These are phyloP conservation scores for Scutellaria minor DNA, from an alignment of 257 asterid species.

Conservation along the genomic window DNA sequence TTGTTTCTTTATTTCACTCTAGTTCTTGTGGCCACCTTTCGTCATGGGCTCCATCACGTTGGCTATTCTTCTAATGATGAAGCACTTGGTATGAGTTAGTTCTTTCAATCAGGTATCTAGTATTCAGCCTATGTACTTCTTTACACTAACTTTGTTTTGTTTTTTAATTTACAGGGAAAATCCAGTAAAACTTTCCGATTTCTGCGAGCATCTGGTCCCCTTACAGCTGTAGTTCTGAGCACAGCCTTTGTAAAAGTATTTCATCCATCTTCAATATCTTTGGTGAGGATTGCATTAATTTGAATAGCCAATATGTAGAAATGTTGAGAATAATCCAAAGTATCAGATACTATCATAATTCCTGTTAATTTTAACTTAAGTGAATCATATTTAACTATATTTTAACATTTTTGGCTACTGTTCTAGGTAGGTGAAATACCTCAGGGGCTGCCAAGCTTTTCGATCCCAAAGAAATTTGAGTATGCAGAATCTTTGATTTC, in stretches of 20 bases:
- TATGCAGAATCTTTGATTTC: slow-evolving; percentile 75
- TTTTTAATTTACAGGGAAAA: slow-evolving; percentile 62
- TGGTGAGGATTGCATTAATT: slow-evolving; percentile 67
- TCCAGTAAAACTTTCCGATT: slow-evolving; percentile 68
- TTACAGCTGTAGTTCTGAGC: slow-evolving; percentile 92
- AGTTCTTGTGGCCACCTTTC: slow-evolving; percentile 96
- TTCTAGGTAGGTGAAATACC: slow-evolving; percentile 96
- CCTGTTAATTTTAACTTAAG: slow-evolving; percentile 3
- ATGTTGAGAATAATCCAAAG: slow-evolving; percentile 11
- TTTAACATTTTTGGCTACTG: slow-evolving; percentile 23
- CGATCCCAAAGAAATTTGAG: slow-evolving; percentile 82
- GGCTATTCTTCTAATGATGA: slow-evolving; percentile 83
- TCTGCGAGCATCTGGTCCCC: slow-evolving; percentile 95
- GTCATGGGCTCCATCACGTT: slow-evolving; percentile 83
- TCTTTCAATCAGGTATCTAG: slow-evolving; percentile 25
- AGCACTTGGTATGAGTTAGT: slow-evolving; percentile 71
- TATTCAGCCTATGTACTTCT: slow-evolving; percentile 29
- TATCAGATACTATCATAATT: slow-evolving; percentile 21
- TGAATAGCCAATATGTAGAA: slow-evolving; percentile 23
- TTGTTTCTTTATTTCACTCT: slow-evolving; percentile 35
- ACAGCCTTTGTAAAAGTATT: slow-evolving; percentile 70
- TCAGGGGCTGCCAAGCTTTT: slow-evolving; percentile 91
- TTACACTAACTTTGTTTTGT: slow-evolving; percentile 30
- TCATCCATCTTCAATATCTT: slow-evolving; percentile 82
- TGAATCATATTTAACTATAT: slow-evolving; percentile 17